Conservation (phyloP, 768 basidiomycete species). For the Russula earlei region DNA sequence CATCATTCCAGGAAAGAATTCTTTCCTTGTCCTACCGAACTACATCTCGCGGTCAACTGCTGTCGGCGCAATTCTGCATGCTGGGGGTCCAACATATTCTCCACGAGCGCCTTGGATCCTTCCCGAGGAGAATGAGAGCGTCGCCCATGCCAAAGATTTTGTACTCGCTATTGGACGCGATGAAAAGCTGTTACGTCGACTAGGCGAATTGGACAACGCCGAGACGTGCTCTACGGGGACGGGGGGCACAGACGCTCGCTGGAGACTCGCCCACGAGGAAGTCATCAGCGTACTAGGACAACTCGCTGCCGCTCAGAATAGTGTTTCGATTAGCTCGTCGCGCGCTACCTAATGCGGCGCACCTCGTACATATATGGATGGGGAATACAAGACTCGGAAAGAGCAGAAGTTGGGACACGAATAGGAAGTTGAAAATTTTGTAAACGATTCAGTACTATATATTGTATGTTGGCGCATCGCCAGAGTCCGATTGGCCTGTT, state of each 20-base stretch:
- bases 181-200: slow-evolving; percentile 64
- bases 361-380: neutral
- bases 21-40: slow-evolving; percentile 76
- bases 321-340: neutral
- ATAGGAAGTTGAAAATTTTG: too few relatives aligned
- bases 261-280: slow-evolving; percentile 39
- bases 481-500: too few relatives aligned
- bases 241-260: slow-evolving; percentile 72
- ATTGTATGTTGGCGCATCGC: too few relatives aligned
- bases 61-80: slow-evolving; percentile 68
- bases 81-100: slow-evolving; percentile 40
- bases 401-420: neutral
- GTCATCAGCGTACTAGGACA: slow-evolving; percentile 30
- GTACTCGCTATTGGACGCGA: slow-evolving; percentile 62
- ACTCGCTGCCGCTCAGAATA: slow-evolving; percentile 22
- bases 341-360: neutral
- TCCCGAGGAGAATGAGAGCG: slow-evolving; percentile 30
- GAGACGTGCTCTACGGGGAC: slow-evolving; percentile 63
- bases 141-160: slow-evolving; percentile 36
- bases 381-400: too few relatives aligned
- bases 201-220: slow-evolving; percentile 64
- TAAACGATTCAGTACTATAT: too few relatives aligned
- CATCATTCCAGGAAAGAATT: slow-evolving; percentile 71
- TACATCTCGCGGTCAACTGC: slow-evolving; percentile 79
- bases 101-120: slow-evolving; percentile 29